Conservation (phyloP, 164 flowering plant species). For the grape (Vitis vinifera) region ASM3070453v1 NC_081816.1:589501-590000, state of each 20-base stretch:
- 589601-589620: constrained; percentile 7
- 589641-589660: constrained; percentile 10
- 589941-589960: no score
- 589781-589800: constrained; percentile 62
- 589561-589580: background rate
- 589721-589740: background rate
- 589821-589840: constrained; percentile 29
- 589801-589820: constrained; percentile 35
- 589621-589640: background rate
- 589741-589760: constrained; percentile 18
- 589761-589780: constrained; percentile 36
- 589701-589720: constrained; percentile 4
- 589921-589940: no score
- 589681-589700: background rate
- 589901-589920: no score
- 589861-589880: background rate
- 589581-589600: background rate
- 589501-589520: background rate
- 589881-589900: background rate
- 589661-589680: background rate
- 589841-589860: background rate
- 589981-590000: no score
- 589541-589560: background rate
- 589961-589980: no score
- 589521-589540: background rate